A percentile compares a stretch with the other conserved stretches of the same genome.
Evolutionary conservation across 257 asterid genomes (phyloP).

Genomic region (Rehmannia glutinosa): DNA sequence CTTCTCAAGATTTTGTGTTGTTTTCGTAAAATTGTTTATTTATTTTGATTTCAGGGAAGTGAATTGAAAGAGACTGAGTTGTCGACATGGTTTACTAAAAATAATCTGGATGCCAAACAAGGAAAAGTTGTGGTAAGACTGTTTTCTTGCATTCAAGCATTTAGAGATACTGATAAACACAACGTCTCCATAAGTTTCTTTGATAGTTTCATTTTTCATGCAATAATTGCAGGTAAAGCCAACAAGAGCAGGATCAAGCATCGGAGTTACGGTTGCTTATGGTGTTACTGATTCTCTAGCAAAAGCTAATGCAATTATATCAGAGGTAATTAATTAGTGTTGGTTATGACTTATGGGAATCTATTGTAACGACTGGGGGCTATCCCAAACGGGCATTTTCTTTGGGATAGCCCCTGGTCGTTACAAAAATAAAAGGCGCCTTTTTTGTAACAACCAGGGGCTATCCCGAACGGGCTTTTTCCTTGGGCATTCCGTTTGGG

Average conservation of each 20-base stretch:
- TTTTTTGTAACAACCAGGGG: too few relatives aligned
- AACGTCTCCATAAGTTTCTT: constrained; percentile 11
- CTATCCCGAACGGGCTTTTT: too few relatives aligned
- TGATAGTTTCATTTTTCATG: constrained; percentile 19
- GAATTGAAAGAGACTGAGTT: constrained; percentile 49
- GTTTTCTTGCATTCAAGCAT: constrained; percentile 16
- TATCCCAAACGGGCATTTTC: too few relatives aligned
- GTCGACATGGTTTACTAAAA: constrained; percentile 50
- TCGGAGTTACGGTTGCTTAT: constrained; percentile 87
- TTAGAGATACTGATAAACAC: constrained; percentile 12
- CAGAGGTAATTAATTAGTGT: constrained; percentile 83
- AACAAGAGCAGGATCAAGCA: constrained; percentile 87
- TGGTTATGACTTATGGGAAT: too few relatives aligned
- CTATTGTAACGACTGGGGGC: too few relatives aligned
- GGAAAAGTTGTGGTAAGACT: constrained; percentile 90
- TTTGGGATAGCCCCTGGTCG: too few relatives aligned
- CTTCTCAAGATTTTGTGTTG: background rate
- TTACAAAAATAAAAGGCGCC: too few relatives aligned
- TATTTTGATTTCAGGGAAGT: constrained; percentile 45
- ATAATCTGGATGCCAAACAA: constrained; percentile 43
- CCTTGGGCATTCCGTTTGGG: too few relatives aligned
- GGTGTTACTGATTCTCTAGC: constrained; percentile 75
- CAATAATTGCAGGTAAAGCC: constrained; percentile 74
- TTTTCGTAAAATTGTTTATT: background rate
- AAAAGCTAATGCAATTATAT: constrained; percentile 63